These are phyloP conservation scores for Acorus gramineus DNA, from an alignment of 106 monocot species.

Conservation along the genomic window DNA sequence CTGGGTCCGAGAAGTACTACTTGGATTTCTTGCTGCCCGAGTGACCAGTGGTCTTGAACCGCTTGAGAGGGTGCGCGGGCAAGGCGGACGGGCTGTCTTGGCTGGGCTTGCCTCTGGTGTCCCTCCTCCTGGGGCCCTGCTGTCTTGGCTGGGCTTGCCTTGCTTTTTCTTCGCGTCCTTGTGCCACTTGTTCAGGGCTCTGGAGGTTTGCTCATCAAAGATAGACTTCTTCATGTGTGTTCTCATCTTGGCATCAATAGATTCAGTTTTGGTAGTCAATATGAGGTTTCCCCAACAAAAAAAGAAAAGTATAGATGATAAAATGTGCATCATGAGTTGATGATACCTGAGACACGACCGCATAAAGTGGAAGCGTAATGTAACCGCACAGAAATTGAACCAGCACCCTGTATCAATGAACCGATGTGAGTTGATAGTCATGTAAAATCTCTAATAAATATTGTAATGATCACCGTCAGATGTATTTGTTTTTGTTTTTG, in stretches of 20 bases:
- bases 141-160: conserved; percentile 13
- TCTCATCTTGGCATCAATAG: conserved; percentile 36
- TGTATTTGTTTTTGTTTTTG: too few relatives aligned
- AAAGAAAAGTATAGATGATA: background rate
- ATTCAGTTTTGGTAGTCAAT: too few relatives aligned
- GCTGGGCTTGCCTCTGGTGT: conserved; percentile 16
- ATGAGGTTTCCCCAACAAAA: background rate
- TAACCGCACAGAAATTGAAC: conserved; percentile 43
- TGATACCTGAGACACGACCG: conserved; percentile 44
- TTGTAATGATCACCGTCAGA: too few relatives aligned
- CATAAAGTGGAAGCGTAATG: conserved; percentile 52
- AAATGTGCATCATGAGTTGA: background rate
- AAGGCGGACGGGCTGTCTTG: conserved; percentile 13
- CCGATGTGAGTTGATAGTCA: too few relatives aligned
- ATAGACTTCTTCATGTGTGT: conserved; percentile 62
- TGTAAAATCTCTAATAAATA: too few relatives aligned
- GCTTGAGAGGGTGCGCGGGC: conserved; percentile 14
- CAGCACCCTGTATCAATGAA: too few relatives aligned
- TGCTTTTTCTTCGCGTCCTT: conserved; percentile 34
- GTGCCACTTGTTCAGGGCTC: conserved; percentile 54
- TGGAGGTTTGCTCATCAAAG: conserved; percentile 48
- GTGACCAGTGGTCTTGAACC: conserved; percentile 11
- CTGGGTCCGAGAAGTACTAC: conserved; percentile 15
- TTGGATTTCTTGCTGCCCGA: background rate
- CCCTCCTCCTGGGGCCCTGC: too few relatives aligned